Percentiles rank a stretch among this genome's conserved stretches.
Conservation (phyloP, 2,329 filamentous ascomycete species). For the Arthrobotrys sphaeroides region DNA sequence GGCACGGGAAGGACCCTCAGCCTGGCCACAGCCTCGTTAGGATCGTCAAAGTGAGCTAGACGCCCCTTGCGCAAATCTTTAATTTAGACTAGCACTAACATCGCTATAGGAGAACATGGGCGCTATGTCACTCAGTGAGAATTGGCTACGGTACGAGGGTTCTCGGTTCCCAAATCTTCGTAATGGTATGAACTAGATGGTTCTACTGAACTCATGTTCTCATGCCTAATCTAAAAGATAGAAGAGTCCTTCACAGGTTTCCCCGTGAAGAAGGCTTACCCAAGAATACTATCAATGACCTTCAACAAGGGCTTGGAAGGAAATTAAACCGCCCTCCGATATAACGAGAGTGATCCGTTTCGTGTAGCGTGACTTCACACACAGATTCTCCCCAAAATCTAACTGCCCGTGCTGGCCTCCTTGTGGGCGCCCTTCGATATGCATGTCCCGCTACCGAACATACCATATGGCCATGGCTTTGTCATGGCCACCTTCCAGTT, state of each 20-base stretch:
- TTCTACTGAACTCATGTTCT: no score
- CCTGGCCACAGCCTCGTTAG: background rate
- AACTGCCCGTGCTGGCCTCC: constrained; percentile 65
- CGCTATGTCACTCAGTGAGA: constrained; percentile 66
- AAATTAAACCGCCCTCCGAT: constrained; percentile 61
- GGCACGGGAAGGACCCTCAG: constrained; percentile 12
- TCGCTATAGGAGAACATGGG: constrained; percentile 63
- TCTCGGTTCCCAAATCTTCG: constrained; percentile 77
- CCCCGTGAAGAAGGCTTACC: no score
- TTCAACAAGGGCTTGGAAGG: constrained; percentile 60
- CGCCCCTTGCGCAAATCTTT: background rate
- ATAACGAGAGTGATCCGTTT: constrained; percentile 64
- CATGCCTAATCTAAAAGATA: no score
- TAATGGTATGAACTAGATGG: constrained; percentile 62
- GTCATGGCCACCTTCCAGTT: no score
- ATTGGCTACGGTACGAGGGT: constrained; percentile 72
- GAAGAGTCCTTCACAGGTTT: no score
- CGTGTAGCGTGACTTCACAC: constrained; percentile 64
- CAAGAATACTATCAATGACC: no score
- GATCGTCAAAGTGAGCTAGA: background rate
- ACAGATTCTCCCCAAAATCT: constrained; percentile 61
- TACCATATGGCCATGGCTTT: no score
- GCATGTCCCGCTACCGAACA: constrained; percentile 56
- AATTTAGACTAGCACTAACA: no score
- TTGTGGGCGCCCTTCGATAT: constrained; percentile 61